These are phyloP conservation scores for Plantago elongata DNA, from an alignment of 257 asterid species.

Conservation along the genomic window DNA sequence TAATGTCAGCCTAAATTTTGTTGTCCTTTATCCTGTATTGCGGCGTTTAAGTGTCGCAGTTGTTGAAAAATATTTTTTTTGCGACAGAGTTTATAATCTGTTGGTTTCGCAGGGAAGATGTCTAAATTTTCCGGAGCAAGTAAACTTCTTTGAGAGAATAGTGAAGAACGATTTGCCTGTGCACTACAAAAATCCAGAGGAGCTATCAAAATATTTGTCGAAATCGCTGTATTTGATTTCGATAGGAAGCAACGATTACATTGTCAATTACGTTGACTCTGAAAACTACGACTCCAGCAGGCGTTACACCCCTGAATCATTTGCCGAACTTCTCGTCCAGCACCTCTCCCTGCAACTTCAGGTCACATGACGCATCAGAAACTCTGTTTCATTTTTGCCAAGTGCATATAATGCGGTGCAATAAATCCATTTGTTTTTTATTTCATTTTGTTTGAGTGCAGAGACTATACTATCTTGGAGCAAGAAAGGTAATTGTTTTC, in stretches of 20 bases:
- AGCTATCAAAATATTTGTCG: constrained; percentile 35
- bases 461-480: constrained; percentile 62
- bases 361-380: constrained; percentile 24
- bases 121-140: constrained; percentile 44
- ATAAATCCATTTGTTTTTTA: background rate
- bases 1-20: no score
- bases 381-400: background rate
- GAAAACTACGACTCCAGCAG: constrained; percentile 20
- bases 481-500: constrained; percentile 51
- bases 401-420: background rate
- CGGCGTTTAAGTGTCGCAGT: no score
- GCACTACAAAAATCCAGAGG: constrained; percentile 14
- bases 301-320: constrained; percentile 34
- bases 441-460: constrained; percentile 14
- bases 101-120: constrained; percentile 37
- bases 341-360: constrained; percentile 42
- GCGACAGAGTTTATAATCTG: no score
- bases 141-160: constrained; percentile 31
- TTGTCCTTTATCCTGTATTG: no score
- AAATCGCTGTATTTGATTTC: constrained; percentile 43
- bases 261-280: constrained; percentile 39
- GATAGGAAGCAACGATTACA: constrained; percentile 66
- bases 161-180: constrained; percentile 28
- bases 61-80: no score
- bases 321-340: constrained; percentile 41